Evolutionary conservation across 1,139 yeast genomes (phyloP).

Genomic region (Nakaseomyces bracarensis): DNA sequence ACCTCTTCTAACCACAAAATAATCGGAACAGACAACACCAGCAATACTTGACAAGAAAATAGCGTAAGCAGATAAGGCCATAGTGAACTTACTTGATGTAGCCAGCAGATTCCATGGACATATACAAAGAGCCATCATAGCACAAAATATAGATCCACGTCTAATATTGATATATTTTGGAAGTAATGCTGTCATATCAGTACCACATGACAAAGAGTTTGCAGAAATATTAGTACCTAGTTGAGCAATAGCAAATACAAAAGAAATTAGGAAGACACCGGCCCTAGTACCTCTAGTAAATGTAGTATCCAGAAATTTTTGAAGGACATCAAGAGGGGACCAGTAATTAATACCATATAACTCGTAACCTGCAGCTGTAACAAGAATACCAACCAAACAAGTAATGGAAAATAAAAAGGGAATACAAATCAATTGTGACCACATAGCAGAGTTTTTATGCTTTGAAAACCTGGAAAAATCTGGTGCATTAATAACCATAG

Average conservation of each 20-base stretch:
- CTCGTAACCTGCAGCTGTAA: conserved; percentile 69
- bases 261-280: conserved; percentile 74
- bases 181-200: conserved; percentile 76
- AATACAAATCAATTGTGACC: conserved; percentile 55
- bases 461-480: conserved; percentile 82
- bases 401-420: conserved; percentile 76
- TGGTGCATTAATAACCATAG: conserved; percentile 79
- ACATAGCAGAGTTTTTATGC: conserved; percentile 40
- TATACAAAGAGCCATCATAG: conserved; percentile 63
- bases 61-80: conserved; percentile 77
- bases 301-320: conserved; percentile 52
- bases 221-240: conserved; percentile 90
- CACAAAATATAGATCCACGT: conserved; percentile 77
- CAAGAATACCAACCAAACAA: conserved; percentile 77
- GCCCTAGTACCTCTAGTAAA: conserved; percentile 67
- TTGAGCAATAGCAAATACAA: conserved; percentile 77
- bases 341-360: conserved; percentile 67
- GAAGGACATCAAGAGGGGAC: conserved; percentile 78
- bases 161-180: conserved; percentile 77
- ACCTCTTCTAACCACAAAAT: conserved; percentile 70
- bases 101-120: conserved; percentile 86
- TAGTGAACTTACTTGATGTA: conserved; percentile 68
- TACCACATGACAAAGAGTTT: conserved; percentile 82
- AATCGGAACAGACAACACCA: conserved; percentile 74
- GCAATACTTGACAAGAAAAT: conserved; percentile 83